Conservation (phyloP, 495 filamentous ascomycete genomes). For the Penicillium samsonianum region DNA sequence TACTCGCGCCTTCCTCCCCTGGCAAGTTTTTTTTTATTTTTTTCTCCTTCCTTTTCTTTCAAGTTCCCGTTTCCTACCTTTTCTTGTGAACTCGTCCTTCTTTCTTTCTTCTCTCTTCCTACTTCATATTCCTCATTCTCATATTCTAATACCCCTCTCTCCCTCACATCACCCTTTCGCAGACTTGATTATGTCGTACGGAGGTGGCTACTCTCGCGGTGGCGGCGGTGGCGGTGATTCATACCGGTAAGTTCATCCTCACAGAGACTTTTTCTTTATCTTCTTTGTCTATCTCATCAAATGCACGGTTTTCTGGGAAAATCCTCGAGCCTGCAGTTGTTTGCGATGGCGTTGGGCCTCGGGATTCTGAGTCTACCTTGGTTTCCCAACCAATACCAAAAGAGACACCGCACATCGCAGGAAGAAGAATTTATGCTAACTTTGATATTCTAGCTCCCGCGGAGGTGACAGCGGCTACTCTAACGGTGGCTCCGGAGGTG, state of each 20-base stretch:
- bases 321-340: neutral
- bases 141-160: slow-evolving; percentile 29
- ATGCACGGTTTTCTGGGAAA: neutral
- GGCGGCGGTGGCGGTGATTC: slow-evolving; percentile 34
- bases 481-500: slow-evolving; percentile 42
- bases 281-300: neutral
- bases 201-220: slow-evolving; percentile 60
- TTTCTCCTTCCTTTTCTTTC: slow-evolving; percentile 25
- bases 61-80: neutral
- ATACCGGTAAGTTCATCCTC: slow-evolving; percentile 45
- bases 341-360: slow-evolving; percentile 7
- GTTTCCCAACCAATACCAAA: neutral
- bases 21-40: slow-evolving; percentile 26
- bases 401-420: neutral
- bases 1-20: slow-evolving; percentile 30
- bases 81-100: slow-evolving; percentile 2
- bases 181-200: slow-evolving; percentile 66
- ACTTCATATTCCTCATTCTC: slow-evolving; percentile 15
- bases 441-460: slow-evolving; percentile 37
- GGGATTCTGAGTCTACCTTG: neutral
- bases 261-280: neutral
- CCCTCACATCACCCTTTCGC: slow-evolving; percentile 23
- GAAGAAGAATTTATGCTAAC: slow-evolving; percentile 21
- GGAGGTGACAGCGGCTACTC: slow-evolving; percentile 50
- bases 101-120: slow-evolving; percentile 16